phyloP scores from a whole-genome alignment of 31 red algal species.

The Porphyra umbilicalis region DNA sequence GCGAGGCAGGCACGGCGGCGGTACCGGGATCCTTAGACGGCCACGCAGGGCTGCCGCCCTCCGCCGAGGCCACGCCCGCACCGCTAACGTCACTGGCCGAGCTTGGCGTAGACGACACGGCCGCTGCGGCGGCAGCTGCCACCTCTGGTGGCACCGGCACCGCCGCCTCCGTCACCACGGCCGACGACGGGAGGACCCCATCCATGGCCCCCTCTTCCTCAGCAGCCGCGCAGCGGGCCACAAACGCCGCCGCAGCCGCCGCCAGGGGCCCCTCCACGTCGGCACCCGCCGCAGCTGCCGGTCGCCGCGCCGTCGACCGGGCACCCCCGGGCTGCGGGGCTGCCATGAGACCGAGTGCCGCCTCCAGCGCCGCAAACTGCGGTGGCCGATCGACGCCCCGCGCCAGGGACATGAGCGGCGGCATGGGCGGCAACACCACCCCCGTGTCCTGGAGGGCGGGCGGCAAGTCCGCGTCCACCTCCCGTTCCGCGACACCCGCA shows the following conservation, averaged over 20 bases:
- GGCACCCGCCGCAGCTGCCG: background rate
- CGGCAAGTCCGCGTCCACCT: background rate
- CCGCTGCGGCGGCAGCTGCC: too few relatives aligned
- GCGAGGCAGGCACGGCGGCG: background rate
- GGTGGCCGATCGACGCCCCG: too few relatives aligned
- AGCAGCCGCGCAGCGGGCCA: background rate
- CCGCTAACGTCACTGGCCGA: too few relatives aligned
- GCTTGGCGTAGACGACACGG: background rate
- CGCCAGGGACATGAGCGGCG: background rate
- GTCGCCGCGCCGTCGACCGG: too few relatives aligned
- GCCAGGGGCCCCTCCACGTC: background rate
- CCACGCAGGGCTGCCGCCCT: too few relatives aligned
- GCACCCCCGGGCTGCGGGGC: too few relatives aligned
- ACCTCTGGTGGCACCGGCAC: too few relatives aligned
- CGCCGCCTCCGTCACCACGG: too few relatives aligned
- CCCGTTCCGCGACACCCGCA: background rate
- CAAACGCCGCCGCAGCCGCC: background rate
- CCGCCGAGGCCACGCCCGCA: too few relatives aligned
- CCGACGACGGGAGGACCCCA: background rate
- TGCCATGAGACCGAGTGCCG: too few relatives aligned
- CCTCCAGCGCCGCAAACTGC: too few relatives aligned
- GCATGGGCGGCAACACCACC: background rate
- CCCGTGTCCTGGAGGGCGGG: background rate
- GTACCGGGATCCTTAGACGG: too few relatives aligned
- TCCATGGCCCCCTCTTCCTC: background rate